These are phyloP conservation scores for Leccinum brunneo-olivaceum DNA, from an alignment of 1,284 basidiomycete genomes.

Conservation along the genomic window DNA sequence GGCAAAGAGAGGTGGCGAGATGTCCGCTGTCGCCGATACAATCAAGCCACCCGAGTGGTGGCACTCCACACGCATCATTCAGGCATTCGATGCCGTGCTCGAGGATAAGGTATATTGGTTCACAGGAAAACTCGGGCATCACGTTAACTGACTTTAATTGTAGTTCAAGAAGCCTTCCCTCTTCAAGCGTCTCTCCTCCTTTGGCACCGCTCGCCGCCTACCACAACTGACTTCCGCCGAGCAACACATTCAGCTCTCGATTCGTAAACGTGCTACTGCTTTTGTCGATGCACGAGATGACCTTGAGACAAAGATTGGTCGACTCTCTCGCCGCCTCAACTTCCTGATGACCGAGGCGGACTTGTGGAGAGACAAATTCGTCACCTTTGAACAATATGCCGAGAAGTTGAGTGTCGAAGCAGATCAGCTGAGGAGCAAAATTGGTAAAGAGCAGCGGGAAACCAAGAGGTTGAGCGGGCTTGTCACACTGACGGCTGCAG, in stretches of 20 bases:
- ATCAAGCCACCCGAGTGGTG: slow-evolving; percentile 89
- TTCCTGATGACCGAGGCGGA: slow-evolving; percentile 89
- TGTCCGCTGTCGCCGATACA: slow-evolving; percentile 74
- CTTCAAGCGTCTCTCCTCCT: slow-evolving; percentile 77
- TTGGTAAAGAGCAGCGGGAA: slow-evolving; percentile 83
- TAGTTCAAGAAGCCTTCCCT: slow-evolving; percentile 86
- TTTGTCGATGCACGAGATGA: slow-evolving; percentile 92
- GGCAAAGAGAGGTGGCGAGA: slow-evolving; percentile 74
- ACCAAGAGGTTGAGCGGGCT: slow-evolving; percentile 75
- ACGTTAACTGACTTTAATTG: slow-evolving; percentile 13
- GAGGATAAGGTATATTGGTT: slow-evolving; percentile 65
- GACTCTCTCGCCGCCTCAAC: slow-evolving; percentile 75
- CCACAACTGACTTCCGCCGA: slow-evolving; percentile 74
- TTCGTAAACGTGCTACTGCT: slow-evolving; percentile 82
- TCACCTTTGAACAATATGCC: slow-evolving; percentile 87
- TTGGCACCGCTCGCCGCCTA: slow-evolving; percentile 63
- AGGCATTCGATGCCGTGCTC: slow-evolving; percentile 83
- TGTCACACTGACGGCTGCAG: slow-evolving; percentile 66
- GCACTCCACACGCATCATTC: slow-evolving; percentile 83
- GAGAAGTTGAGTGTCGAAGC: slow-evolving; percentile 84
- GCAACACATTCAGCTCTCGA: slow-evolving; percentile 77
- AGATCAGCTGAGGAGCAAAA: slow-evolving; percentile 71
- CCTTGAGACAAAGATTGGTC: slow-evolving; percentile 84
- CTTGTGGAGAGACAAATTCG: slow-evolving; percentile 86
- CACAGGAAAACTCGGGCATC: slow-evolving; percentile 2